These are phyloP conservation scores for Pythium myriotylum DNA, from an alignment of 352 stramenopile genomes.

Conservation along the genomic window DNA sequence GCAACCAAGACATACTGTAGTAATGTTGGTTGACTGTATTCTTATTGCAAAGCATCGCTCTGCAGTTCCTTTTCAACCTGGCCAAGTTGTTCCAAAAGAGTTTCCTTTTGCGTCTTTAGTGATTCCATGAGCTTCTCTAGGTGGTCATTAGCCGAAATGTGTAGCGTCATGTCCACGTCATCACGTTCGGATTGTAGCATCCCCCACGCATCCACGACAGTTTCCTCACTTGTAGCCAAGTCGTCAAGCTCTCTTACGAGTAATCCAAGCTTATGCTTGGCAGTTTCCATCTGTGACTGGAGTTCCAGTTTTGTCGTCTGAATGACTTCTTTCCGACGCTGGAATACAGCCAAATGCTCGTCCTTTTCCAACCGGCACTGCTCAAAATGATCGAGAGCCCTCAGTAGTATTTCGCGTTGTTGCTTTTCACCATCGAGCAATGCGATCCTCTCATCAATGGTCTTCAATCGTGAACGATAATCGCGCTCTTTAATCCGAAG, in stretches of 20 bases:
- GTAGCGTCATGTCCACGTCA: slow-evolving; percentile 73
- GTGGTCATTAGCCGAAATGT: slow-evolving; percentile 43
- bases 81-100: slow-evolving; percentile 5
- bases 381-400: slow-evolving; percentile 37
- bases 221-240: slow-evolving; percentile 42
- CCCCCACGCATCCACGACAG: slow-evolving; percentile 41
- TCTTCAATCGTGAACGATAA: slow-evolving; percentile 28
- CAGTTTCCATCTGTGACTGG: slow-evolving; percentile 62
- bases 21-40: slow-evolving; percentile 2
- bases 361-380: slow-evolving; percentile 45
- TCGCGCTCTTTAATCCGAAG: slow-evolving; percentile 36
- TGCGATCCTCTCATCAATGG: slow-evolving; percentile 34
- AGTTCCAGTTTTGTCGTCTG: slow-evolving; percentile 38
- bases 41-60: background rate
- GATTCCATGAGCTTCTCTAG: slow-evolving; percentile 15
- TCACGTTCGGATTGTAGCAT: slow-evolving; percentile 46
- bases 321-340: slow-evolving; percentile 34
- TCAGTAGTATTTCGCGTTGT: slow-evolving; percentile 38
- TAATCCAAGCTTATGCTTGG: slow-evolving; percentile 44
- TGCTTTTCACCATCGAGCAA: slow-evolving; percentile 40
- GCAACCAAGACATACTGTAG: no score
- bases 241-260: slow-evolving; percentile 57
- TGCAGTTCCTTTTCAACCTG: background rate
- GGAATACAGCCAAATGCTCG: slow-evolving; percentile 37
- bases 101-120: slow-evolving; percentile 3